These are phyloP conservation scores for Aspergillus novoparasiticus DNA, from an alignment of 2,329 filamentous ascomycete species.

Conservation along the genomic window DNA sequence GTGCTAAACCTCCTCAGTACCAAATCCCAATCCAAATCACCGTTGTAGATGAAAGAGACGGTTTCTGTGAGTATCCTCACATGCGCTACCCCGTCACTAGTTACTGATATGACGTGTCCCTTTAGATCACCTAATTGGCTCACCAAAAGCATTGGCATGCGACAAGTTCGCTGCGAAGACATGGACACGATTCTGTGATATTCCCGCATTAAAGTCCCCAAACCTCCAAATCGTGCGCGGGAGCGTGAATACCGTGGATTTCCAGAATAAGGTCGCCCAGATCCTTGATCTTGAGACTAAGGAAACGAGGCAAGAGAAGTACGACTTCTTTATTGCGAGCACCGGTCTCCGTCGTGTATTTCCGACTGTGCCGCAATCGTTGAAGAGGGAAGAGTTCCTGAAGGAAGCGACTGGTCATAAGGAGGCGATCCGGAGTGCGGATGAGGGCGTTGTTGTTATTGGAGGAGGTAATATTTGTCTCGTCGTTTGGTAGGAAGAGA, in stretches of 20 bases:
- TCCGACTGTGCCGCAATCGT: constrained; percentile 71
- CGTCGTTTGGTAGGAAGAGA: not conserved
- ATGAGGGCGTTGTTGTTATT: constrained; percentile 63
- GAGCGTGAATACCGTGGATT: constrained; percentile 63
- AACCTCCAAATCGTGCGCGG: constrained; percentile 69
- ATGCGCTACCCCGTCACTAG: too few relatives aligned
- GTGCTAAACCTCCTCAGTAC: constrained; percentile 30
- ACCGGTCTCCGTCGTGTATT: constrained; percentile 70
- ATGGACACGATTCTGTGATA: constrained; percentile 70
- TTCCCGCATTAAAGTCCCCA: constrained; percentile 66
- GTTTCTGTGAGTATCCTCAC: constrained; percentile 62
- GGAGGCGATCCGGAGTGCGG: constrained; percentile 50
- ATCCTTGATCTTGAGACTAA: constrained; percentile 55
- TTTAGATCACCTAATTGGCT: constrained; percentile 73
- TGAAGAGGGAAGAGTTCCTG: constrained; percentile 35
- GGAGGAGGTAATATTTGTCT: constrained; percentile 58
- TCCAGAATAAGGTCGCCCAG: constrained; percentile 59
- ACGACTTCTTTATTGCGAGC: constrained; percentile 76
- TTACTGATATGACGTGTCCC: not conserved
- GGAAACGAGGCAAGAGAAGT: constrained; percentile 45
- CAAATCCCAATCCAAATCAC: constrained; percentile 68
- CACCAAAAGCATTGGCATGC: constrained; percentile 70
- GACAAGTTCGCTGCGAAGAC: constrained; percentile 65
- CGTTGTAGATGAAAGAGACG: constrained; percentile 77
- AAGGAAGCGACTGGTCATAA: constrained; percentile 26